Evolutionary conservation across 306 rosid species (phyloP), one percentile per base, ranked within the genome.

Genomic region (Styphnolobium japonicum): DNA sequence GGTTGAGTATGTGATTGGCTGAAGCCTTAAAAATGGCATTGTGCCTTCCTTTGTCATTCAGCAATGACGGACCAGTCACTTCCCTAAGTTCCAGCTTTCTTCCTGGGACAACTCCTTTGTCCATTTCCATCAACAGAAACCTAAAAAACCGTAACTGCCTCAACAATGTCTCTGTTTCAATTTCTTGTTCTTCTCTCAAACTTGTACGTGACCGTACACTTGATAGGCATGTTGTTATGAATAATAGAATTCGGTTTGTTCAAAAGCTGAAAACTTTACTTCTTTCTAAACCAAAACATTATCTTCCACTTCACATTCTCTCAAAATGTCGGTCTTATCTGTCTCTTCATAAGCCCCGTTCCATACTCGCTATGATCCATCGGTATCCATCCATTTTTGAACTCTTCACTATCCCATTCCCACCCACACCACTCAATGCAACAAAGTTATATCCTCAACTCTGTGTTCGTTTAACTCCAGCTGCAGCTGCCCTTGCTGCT

Each of bases 381-480:
- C 92, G 98, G 3, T 94, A 94, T 83, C 97, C 97, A 23, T 84
- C 94, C 60, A 79, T 92, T 65, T 92, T 94, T 52, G 97, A 90
- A 80, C 73, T 82, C 81, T 92, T 87, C 85, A 46, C 86, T 9
- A 82, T 92, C 40, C 95, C 94, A 56, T 85, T 82, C 77, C 84
- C 98, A 19, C 93, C 92, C n/a, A 29, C 25, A 60, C 97, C 97
- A 68, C 62, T 83, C 62, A 87, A 94, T 82, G 97, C 98, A 29
- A 87, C 97, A 10, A 94, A 87, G 89, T 61, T 76, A 19, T 77
- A 87, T 81, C 88, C 89, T 48, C 97, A 94, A 73, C 92, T 86
- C 14, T 94, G 97, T 81, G 97, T 92, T 36, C 97, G 98, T 61
- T 85, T 94, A 73, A 94, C 97, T 72, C 91, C 97, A 11, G 95